A percentile compares a stretch with the other conserved stretches of the same genome.
These are phyloP conservation scores for Suzukiozyma palmioleophila DNA, from an alignment of 1,139 yeast species.

Conservation along the genomic window DNA sequence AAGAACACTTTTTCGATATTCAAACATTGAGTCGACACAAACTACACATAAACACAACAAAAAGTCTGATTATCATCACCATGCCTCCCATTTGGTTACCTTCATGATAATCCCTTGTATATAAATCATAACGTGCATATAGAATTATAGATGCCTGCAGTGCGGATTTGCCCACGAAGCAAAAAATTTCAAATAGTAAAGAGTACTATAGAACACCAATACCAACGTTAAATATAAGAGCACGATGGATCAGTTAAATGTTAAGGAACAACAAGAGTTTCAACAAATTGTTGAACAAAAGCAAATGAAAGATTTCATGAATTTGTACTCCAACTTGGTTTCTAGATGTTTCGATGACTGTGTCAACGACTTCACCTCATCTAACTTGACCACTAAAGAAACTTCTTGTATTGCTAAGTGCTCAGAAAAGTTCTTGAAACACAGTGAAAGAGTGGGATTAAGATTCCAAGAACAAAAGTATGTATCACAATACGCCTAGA, in stretches of 20 bases:
- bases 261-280: slow-evolving; percentile 93
- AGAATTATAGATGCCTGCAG: slow-evolving; percentile 5
- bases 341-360: slow-evolving; percentile 97
- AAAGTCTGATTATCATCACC: too few species aligned
- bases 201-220: neutral
- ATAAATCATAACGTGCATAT: neutral
- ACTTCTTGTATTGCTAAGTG: slow-evolving; percentile 83
- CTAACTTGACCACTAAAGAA: slow-evolving; percentile 80
- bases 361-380: slow-evolving; percentile 95
- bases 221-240: neutral
- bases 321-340: slow-evolving; percentile 87
- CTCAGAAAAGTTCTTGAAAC: slow-evolving; percentile 95
- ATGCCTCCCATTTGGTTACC: too few species aligned
- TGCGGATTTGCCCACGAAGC: slow-evolving; percentile 3
- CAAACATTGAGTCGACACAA: too few species aligned
- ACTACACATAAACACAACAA: too few species aligned
- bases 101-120: too few species aligned
- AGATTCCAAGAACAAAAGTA: slow-evolving; percentile 96
- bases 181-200: slow-evolving; percentile 2
- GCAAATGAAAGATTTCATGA: slow-evolving; percentile 99
- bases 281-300: slow-evolving; percentile 93
- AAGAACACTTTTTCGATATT: too few species aligned
- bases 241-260: slow-evolving; percentile 73
- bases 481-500: slow-evolving; percentile 10
- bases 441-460: slow-evolving; percentile 96